Evolutionary conservation across 345 rosid genomes (phyloP).

Genomic region (Eucalyptus sp.): DNA sequence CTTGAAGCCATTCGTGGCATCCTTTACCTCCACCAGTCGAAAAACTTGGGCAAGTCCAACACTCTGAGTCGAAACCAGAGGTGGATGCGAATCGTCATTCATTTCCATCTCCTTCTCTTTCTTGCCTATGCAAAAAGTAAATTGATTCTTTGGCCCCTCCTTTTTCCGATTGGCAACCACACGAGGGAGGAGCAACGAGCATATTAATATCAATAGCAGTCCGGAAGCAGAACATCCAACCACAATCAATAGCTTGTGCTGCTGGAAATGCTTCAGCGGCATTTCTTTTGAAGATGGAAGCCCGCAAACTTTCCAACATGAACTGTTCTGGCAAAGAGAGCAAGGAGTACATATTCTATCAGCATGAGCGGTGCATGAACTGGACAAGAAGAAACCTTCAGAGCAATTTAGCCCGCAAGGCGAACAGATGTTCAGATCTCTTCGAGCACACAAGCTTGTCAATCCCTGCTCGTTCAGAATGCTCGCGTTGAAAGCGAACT

Average conservation of each 20-base stretch:
- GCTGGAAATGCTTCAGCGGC: conserved; percentile 26
- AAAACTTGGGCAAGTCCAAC: conserved; percentile 71
- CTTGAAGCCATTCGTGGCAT: conserved; percentile 88
- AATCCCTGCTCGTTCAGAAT: conserved; percentile 62
- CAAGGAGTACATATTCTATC: conserved; percentile 78
- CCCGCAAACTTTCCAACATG: conserved; percentile 62
- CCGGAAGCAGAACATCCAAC: conserved; percentile 32
- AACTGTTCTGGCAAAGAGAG: conserved; percentile 90
- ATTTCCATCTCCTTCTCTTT: conserved; percentile 31
- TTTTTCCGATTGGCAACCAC: conserved; percentile 13
- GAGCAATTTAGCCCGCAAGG: conserved; percentile 79
- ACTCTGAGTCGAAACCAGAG: conserved; percentile 26
- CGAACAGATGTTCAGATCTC: conserved; percentile 57
- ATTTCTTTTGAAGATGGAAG: conserved; percentile 16
- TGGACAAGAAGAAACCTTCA: conserved; percentile 68
- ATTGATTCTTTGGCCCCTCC: conserved; percentile 28
- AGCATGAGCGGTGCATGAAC: conserved; percentile 46
- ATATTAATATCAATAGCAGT: conserved; percentile 23
- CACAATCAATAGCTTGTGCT: conserved; percentile 24
- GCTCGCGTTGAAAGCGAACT: conserved; percentile 85
- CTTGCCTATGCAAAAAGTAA: conserved; percentile 50
- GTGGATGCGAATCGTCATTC: conserved; percentile 11
- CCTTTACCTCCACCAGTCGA: conserved; percentile 78
- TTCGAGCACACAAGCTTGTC: conserved; percentile 56
- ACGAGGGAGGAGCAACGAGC: conserved; percentile 43